Evolutionary conservation across 306 rosid genomes (phyloP), one percentile per base, ranked within the genome.

Genomic region (Medicago arabica): DNA sequence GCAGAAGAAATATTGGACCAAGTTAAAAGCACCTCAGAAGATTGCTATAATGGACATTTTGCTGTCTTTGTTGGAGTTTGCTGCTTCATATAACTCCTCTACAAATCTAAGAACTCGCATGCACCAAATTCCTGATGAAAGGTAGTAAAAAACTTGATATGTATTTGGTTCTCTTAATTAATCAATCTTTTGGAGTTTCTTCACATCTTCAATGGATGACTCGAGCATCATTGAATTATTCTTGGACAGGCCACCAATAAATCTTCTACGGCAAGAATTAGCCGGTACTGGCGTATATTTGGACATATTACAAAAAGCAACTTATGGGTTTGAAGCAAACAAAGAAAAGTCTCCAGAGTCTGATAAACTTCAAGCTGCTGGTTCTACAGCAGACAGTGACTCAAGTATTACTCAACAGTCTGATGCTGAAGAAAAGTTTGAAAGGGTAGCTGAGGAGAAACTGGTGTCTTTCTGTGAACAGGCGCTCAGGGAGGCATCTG

Each of bases 1-100:
- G 87, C 92, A 96, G 99, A 96, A 90, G 80, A 96, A 87, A 81
- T 96, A 90, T 84, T 96, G 99, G 99, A 75, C 74, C 83, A 96
- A 83, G 88, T 89, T 96, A 86, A 87, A 74, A 77, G 78, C 88
- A 69, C 68, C 78, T 41, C 97, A 96, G 75, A 92, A 90, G 88
- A 81, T 90, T 77, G 88, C 89, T 76, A 74, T 90, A 60, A 82
- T 92, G 97, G 99, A 96, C 65, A 89, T 86, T 80, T 84, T 96
- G 83, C 76, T 92, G 47, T 90, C 94, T 71, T 69, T 91, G 77
- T 86, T 96, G 82, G 98, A 96, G 81, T 92, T 96, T 79, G 93
- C 99, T 71, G 87, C 99, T 78, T 84, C 97, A 15, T 96, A 90
- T 85, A 96, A 96, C 82, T 92, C 99, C 78, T 89, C 87, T 43